Base-by-base conservation (phyloP, 306 rosid genomes). In the Acacia crassicarpa region DNA sequence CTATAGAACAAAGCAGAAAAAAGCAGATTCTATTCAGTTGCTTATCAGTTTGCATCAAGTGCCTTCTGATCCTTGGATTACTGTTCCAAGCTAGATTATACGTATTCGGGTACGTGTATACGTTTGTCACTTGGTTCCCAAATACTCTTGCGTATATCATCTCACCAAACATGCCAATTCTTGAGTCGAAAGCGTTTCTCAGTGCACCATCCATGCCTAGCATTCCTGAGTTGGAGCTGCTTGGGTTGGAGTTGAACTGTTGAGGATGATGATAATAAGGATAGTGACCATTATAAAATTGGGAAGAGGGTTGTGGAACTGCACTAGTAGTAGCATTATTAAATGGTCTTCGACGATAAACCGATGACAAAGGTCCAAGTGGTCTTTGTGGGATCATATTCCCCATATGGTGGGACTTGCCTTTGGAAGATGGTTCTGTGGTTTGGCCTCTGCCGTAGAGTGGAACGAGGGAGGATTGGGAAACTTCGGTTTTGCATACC, bases 401-500 rank as follows among this genome's bases (percentile, higher is more conserved):
- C 17, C 91, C 92, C 17, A 80, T 81, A 82, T 89, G 75, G 13
- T 78, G 72, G 4, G 81, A 48, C 82, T 88, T 84, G 41, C 72
- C 68, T 68, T 86, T 79, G 10, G 93, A 81, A 54, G 83, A 83
- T 65, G 84, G 77, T 17, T 33, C 74, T 5, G 80, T 41, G 67
- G 89, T 82, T 32, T 82, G 88, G 84, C 94, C 93, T 2, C 85
- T 88, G 62, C 98, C 92, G 53, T 95, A 95, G 53, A 95, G 87
- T 13, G 98, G 99, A 84, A 95, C 86, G 5, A 95, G 72, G 27
- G 91, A 89, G 8, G 90, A 72, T 63, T 85, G 89, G 69, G 97
- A 89, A n/a, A 95, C 88, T 63, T 95, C 87, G 33, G 97, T 85
- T 88, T 95, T 95, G 90, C 99, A 95, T 2, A 95, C 99, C 0